Base-by-base conservation (phyloP, 306 rosid species). In the Hippophae gyantsensis region DNA sequence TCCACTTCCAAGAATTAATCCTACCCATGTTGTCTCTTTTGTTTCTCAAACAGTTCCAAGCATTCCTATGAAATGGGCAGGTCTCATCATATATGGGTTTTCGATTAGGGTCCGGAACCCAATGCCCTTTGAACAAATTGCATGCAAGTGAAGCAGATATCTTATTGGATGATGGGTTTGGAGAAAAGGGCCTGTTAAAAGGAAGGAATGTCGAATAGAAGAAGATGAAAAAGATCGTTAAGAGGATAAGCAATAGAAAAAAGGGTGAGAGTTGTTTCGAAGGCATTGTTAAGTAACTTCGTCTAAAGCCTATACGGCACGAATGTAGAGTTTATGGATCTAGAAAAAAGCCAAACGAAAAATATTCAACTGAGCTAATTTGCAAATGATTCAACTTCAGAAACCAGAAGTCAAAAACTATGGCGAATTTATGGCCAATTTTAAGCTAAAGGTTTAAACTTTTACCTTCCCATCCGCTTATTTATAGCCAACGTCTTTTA, bases 1-100 rank as follows among this genome's bases (percentile, higher is more conserved):
- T 72, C 96, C 95, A 90, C 69, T 69, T 85, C 94, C 96, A 83
- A 0, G 92, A 81, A 71, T 87, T 87, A 78, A 90, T 90, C 25
- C 60, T 14, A 63, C 48, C 84, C 71, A 87, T 72, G 64, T 83
- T 81, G 7, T 72, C 79, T 58, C 98, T 75, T 74, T 83, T 71
- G 80, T 83, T 90, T 72, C 87, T 78, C 61, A 87, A 59, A 73
- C 98, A 90, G 54, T 90, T 87, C 96, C 96, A 90, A 8, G 97
- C 80, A 73, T 83, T 90, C 32, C 97, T 74, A 68, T 90, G 97
- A 69, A 90, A 90, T 7, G 95, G 86, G 69, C 95, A 87, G 3
- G 83, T 77, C 13, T 79, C 80, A 43, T 90, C 94, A 76, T 90
- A 87, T 56, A 76, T 69, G 62, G 94, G 95, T 66, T 3, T 26